phyloP scores from a whole-genome alignment of 345 rosid species.

The Salix exigua region DNA sequence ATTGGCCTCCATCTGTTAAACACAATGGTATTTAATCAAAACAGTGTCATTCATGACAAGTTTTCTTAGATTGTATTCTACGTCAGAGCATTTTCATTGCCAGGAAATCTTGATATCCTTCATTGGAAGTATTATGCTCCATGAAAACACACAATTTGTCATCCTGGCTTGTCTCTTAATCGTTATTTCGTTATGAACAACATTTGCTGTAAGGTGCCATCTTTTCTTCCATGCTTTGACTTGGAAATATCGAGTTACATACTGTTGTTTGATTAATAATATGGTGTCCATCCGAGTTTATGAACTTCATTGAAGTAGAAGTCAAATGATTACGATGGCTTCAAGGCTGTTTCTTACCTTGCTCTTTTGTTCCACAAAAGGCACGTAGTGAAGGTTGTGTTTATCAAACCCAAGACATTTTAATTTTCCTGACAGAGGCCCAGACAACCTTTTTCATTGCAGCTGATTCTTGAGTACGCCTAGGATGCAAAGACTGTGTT shows the following conservation, averaged over 20 bases:
- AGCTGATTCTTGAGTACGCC: not conserved
- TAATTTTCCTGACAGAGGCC: not conserved
- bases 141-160: not conserved
- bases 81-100: constrained; percentile 2
- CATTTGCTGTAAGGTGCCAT: not conserved
- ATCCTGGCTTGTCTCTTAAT: not conserved
- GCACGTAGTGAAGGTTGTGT: not conserved
- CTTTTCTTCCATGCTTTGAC: not conserved
- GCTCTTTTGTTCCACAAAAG: not conserved
- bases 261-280: not conserved
- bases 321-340: not conserved
- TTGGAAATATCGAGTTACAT: not conserved
- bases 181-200: not conserved
- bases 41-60: not conserved
- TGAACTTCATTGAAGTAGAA: not conserved
- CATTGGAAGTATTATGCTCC: not conserved
- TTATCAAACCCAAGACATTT: not conserved
- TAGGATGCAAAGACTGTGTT: not conserved
- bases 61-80: not conserved
- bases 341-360: too few species aligned
- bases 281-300: not conserved
- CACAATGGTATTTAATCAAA: constrained; percentile 22
- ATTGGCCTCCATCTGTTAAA: constrained; percentile 83
- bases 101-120: not conserved
- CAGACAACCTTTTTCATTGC: not conserved